Evolutionary conservation across 495 filamentous ascomycete genomes (phyloP).

Genomic region (Paragyromitra xinjiangensis): DNA sequence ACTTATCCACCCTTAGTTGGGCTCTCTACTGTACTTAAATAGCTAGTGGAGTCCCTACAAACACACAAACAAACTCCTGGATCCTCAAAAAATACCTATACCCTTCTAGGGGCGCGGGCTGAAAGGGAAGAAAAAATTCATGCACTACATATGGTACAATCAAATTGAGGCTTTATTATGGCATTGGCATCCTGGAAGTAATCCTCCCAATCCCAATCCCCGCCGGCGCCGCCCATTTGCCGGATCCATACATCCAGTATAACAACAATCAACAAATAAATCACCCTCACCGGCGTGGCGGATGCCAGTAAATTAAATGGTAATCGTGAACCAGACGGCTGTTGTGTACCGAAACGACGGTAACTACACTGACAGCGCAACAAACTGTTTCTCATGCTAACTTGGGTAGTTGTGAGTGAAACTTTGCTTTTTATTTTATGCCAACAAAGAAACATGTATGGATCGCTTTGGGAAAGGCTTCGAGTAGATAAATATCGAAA

Average conservation of each 20-base stretch:
- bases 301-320: constrained; percentile 41
- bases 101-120: constrained; percentile 36
- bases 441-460: constrained; percentile 53
- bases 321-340: constrained; percentile 30
- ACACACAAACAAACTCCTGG: constrained; percentile 39
- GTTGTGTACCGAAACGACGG: constrained; percentile 41
- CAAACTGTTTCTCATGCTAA: constrained; percentile 41
- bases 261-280: constrained; percentile 51
- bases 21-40: constrained; percentile 14
- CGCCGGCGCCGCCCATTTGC: constrained; percentile 50
- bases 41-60: constrained; percentile 11
- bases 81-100: constrained; percentile 44
- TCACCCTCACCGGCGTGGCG: constrained; percentile 23
- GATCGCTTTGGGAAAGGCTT: constrained; percentile 46
- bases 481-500: constrained; percentile 41
- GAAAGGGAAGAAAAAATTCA: constrained; percentile 30
- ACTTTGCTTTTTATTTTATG: constrained; percentile 49
- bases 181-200: constrained; percentile 45
- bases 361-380: constrained; percentile 51
- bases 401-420: constrained; percentile 23
- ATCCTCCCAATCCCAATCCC: constrained; percentile 46
- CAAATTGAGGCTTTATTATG: constrained; percentile 54
- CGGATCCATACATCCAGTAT: constrained; percentile 53
- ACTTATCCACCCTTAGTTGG: constrained; percentile 15
- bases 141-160: constrained; percentile 43